phyloP scores from a whole-genome alignment of 2,329 filamentous ascomycete species.

The Curvularia spicifera region DNA sequence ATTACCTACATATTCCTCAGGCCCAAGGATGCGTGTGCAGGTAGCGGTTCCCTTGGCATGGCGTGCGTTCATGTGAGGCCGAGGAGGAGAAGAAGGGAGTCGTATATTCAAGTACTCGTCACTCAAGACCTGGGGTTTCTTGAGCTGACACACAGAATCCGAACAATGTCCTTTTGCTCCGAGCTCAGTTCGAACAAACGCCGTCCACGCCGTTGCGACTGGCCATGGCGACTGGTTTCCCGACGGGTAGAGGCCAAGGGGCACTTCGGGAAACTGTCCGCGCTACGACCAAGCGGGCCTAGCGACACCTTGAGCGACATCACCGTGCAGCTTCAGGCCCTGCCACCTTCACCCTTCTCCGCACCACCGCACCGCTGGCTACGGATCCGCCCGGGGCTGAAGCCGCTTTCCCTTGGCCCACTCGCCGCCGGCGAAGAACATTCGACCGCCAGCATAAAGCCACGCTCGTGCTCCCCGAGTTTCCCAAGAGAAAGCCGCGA shows the following conservation, averaged over 20 bases:
- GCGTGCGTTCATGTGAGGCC: constrained; percentile 1
- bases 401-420: constrained; percentile 12
- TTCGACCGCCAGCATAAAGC: constrained; percentile 30
- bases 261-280: constrained; percentile 15
- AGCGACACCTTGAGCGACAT: constrained; percentile 24
- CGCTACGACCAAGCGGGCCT: constrained; percentile 13
- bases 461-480: constrained; percentile 28
- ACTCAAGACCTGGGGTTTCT: constrained; percentile 3
- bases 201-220: constrained; percentile 16
- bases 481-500: constrained; percentile 17
- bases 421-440: constrained; percentile 15
- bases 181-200: constrained; percentile 27
- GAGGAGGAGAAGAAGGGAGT: not conserved
- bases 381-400: constrained; percentile 21
- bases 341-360: constrained; percentile 26
- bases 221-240: constrained; percentile 23
- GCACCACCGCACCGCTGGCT: constrained; percentile 18
- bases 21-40: constrained; percentile 5
- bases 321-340: constrained; percentile 24
- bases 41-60: not conserved
- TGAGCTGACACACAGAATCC: constrained; percentile 11
- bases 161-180: constrained; percentile 31
- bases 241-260: constrained; percentile 26
- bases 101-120: constrained; percentile 5
- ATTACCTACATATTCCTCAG: not conserved